Conservation (phyloP, 768 basidiomycete species). For the Postia placenta region DNA sequence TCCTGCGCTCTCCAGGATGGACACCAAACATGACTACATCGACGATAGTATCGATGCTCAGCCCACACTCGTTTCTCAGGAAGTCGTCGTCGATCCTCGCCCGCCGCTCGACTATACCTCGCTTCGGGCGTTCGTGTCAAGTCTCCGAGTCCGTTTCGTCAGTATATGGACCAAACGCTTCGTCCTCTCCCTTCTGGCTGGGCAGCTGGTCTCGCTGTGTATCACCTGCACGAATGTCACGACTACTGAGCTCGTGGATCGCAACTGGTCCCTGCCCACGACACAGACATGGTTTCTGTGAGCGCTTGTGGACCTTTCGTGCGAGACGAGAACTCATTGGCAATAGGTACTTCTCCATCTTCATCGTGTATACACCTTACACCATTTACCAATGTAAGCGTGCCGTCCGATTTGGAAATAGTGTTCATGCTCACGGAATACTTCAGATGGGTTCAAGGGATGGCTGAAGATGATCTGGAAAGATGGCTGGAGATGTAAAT, state of each 20-base stretch:
- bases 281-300: constrained; percentile 84
- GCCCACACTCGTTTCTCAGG: background rate
- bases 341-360: constrained; percentile 71
- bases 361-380: constrained; percentile 76
- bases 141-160: constrained; percentile 53
- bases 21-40: constrained; percentile 8
- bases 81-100: constrained; percentile 19
- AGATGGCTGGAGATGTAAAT: constrained; percentile 39
- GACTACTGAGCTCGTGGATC: constrained; percentile 65
- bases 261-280: constrained; percentile 71
- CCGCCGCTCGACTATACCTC: constrained; percentile 69
- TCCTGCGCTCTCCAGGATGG: background rate
- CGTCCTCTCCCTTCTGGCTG: constrained; percentile 61
- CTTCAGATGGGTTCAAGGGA: constrained; percentile 72
- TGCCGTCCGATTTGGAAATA: background rate
- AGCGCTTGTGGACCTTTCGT: constrained; percentile 22
- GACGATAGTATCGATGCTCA: constrained; percentile 7
- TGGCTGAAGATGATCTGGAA: constrained; percentile 64
- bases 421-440: background rate
- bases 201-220: constrained; percentile 80
- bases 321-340: background rate
- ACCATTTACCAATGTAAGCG: constrained; percentile 80
- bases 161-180: constrained; percentile 80
- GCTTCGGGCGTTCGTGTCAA: constrained; percentile 42
- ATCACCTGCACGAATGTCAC: constrained; percentile 88